These are phyloP conservation scores for Ascocoryne sarcoides DNA, from an alignment of 2,329 filamentous ascomycete genomes.

Conservation along the genomic window DNA sequence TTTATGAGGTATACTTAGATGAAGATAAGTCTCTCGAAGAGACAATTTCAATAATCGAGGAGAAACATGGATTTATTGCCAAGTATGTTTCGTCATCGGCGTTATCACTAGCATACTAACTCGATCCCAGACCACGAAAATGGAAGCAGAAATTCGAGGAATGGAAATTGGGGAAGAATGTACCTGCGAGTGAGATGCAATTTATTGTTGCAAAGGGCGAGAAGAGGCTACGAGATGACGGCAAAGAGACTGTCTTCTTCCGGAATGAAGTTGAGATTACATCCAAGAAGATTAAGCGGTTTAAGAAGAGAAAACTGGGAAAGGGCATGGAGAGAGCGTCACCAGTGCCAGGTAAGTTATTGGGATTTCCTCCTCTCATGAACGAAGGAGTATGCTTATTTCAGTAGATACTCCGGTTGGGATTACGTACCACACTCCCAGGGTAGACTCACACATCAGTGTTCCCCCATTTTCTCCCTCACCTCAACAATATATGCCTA, in stretches of 20 bases:
- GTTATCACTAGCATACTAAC: not conserved
- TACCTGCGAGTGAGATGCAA: not conserved
- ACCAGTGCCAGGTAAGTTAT: not conserved
- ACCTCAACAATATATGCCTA: too few species aligned
- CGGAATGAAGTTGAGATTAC: not conserved
- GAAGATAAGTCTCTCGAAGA: not conserved
- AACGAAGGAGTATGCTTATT: not conserved
- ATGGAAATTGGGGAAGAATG: not conserved
- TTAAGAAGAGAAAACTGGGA: not conserved
- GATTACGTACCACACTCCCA: slow-evolving; percentile 1
- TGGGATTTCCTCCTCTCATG: not conserved
- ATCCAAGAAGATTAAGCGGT: not conserved
- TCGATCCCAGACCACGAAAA: not conserved
- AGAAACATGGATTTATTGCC: not conserved
- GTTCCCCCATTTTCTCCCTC: not conserved
- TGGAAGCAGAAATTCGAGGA: not conserved
- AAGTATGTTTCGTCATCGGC: not conserved
- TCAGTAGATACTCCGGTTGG: not conserved
- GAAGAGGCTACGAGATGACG: not conserved
- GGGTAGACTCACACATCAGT: not conserved
- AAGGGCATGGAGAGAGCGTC: not conserved
- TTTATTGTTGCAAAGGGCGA: not conserved
- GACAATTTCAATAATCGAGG: not conserved
- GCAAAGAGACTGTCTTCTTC: not conserved
- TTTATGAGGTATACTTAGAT: not conserved